Evolutionary conservation across 2,329 filamentous ascomycete species (phyloP), one percentile per base, ranked within the genome.

Genomic region (Fusarium avenaceum): DNA sequence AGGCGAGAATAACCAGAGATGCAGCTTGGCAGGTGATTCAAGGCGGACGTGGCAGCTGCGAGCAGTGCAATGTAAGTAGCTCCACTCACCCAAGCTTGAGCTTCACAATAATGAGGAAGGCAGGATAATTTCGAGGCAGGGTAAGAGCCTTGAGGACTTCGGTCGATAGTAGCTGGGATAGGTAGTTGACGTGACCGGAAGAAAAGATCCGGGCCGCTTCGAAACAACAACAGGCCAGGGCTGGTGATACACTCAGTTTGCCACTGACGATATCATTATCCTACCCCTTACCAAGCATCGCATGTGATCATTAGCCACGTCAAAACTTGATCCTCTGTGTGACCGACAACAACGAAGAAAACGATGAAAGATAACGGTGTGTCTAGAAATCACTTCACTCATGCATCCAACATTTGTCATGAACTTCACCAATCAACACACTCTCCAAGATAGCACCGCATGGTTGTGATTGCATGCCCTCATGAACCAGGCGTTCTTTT

Each of bases 31-130:
- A 63, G 56, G 70, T 47, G 57, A 65, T 52, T 60, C 53, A 52
- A 47, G 43, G 58, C 63, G 64, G 47, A 62, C 62, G 59, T 20
- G 63, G 71, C 71, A 73, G 71, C 48, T 71, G 67, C 67, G 62
- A 72, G 57, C 55, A 62, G 57, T 56, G 59, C 57, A 60, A 55
- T 63, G 57, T 38, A 30, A 53, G 35, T 33, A 49, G 28, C 43
- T 50, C 30, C 45, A 40, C 24, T 39, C 20, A 45, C 38, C n/a
- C 26, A 19, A 57, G n/a, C 17, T 45, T 60, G 45, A 40, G 59
- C 35, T 45, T 28, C 28, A 47, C 6, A 26, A 43, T 42, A 22
- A 30, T 4, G 15, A n/a, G 35, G 17, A 43, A 51, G 48, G 26
- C 24, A 22, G 32, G 51, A 35, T n/a, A n/a, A 8, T 4, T 7